Evolutionary conservation across 176 grass and related monocot species (phyloP).

Genomic region (Lolium rigidum): DNA sequence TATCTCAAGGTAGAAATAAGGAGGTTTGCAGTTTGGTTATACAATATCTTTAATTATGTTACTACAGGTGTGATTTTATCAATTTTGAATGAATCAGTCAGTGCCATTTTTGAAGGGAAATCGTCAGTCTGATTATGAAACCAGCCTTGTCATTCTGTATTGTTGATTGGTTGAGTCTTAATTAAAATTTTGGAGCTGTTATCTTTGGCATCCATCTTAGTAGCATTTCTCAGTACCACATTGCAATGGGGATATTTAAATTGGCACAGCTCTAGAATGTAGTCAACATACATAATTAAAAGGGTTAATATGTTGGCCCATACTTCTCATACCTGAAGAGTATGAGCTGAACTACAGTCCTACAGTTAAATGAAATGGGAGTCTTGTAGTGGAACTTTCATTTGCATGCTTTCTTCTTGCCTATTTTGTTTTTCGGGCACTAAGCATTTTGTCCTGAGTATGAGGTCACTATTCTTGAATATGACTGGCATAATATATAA

Average conservation of each 20-base stretch:
- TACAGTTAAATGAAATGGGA: not conserved
- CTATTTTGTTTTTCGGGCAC: not conserved
- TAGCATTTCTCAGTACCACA: constrained; percentile 1
- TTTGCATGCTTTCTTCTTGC: not conserved
- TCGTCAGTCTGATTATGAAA: not conserved
- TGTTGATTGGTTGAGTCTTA: not conserved
- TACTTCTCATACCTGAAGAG: not conserved
- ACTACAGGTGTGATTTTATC: not conserved
- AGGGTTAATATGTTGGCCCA: not conserved
- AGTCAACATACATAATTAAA: not conserved
- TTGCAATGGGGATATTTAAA: not conserved
- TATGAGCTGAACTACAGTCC: not conserved
- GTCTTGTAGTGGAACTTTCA: not conserved
- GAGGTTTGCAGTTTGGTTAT: constrained; percentile 37
- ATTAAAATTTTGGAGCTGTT: not conserved
- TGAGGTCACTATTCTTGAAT: not conserved
- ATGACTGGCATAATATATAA: not conserved
- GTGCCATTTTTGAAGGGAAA: not conserved
- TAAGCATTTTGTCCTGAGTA: not conserved
- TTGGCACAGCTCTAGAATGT: not conserved
- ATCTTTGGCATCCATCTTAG: constrained; percentile 11
- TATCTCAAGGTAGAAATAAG: constrained; percentile 48
- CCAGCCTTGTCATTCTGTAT: not conserved
- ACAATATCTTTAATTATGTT: constrained; percentile 36
- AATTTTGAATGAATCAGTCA: constrained; percentile 20